phyloP scores from a whole-genome alignment of 2,329 filamentous ascomycete genomes.

The Thielaviopsis punctulata region DNA sequence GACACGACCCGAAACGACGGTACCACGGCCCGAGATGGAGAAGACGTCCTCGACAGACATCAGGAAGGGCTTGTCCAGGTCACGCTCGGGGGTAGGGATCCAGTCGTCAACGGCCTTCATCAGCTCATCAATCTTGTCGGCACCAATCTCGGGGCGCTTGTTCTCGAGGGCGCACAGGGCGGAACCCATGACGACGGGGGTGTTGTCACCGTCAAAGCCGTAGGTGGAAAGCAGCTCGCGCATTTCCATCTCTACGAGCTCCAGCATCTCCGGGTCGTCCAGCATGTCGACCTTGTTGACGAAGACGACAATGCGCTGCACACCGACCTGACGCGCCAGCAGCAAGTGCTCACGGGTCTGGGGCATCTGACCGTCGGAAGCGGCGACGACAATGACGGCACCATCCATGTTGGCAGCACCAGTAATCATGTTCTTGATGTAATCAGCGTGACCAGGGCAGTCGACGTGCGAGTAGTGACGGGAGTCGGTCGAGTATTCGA shows the following conservation, averaged over 20 bases:
- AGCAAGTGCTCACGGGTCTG: slow-evolving; percentile 98
- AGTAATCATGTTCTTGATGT: slow-evolving; percentile 99
- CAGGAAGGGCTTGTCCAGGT: slow-evolving; percentile 95
- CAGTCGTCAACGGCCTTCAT: slow-evolving; percentile 78
- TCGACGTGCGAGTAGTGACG: slow-evolving; percentile 99
- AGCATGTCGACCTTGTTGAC: slow-evolving; percentile 99
- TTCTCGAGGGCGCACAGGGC: slow-evolving; percentile 85
- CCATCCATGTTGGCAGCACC: slow-evolving; percentile 99
- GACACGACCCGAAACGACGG: slow-evolving; percentile 90
- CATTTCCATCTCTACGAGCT: slow-evolving; percentile 99
- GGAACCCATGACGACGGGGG: slow-evolving; percentile 91
- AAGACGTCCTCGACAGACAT: slow-evolving; percentile 95
- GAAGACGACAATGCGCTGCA: slow-evolving; percentile 95
- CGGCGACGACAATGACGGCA: slow-evolving; percentile 95
- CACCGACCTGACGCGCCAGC: slow-evolving; percentile 93
- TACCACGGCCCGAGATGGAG: slow-evolving; percentile 84
- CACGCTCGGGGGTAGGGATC: slow-evolving; percentile 90
- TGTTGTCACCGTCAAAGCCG: slow-evolving; percentile 95
- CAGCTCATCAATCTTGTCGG: slow-evolving; percentile 77
- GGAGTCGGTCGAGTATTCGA: slow-evolving; percentile 88
- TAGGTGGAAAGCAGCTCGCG: slow-evolving; percentile 84
- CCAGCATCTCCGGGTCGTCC: slow-evolving; percentile 97
- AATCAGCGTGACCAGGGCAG: slow-evolving; percentile 99
- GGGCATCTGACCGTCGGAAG: slow-evolving; percentile 98
- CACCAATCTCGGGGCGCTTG: slow-evolving; percentile 74